Conservation (phyloP, 2,329 filamentous ascomycete species). For the Phaeophleospora eucalypticola region DNA sequence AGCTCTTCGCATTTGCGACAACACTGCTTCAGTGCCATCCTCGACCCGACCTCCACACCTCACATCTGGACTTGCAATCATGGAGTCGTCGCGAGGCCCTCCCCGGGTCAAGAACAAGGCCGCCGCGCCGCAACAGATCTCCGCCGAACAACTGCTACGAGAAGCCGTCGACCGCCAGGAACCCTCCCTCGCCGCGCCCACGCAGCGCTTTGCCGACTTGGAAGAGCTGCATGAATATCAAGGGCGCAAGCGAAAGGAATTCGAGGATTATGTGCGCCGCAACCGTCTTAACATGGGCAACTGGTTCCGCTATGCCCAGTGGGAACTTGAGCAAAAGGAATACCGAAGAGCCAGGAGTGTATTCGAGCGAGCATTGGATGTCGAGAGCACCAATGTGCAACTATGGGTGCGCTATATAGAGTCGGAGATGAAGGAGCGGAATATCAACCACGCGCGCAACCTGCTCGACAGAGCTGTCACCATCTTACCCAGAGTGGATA, state of each 20-base stretch:
- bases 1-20: background rate
- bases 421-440: constrained; percentile 89
- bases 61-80: constrained; percentile 35
- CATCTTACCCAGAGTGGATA: constrained; percentile 84
- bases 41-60: background rate
- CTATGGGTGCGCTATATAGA: constrained; percentile 94
- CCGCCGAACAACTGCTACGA: constrained; percentile 91
- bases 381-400: constrained; percentile 78
- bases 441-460: constrained; percentile 96
- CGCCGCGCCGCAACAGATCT: constrained; percentile 76
- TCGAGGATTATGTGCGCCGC: constrained; percentile 94
- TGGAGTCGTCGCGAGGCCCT: constrained; percentile 88
- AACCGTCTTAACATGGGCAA: constrained; percentile 97
- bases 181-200: constrained; percentile 78
- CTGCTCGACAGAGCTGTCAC: constrained; percentile 92
- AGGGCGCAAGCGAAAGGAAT: constrained; percentile 90
- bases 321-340: constrained; percentile 98
- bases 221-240: constrained; percentile 98
- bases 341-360: constrained; percentile 85
- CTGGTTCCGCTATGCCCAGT: constrained; percentile 96
- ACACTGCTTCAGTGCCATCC: background rate
- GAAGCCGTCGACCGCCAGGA: constrained; percentile 98
- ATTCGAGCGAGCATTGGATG: constrained; percentile 91
- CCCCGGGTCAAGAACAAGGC: constrained; percentile 99
- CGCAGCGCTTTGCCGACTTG: constrained; percentile 90